A percentile compares a stretch with the other conserved stretches of the same genome.
Conservation (phyloP, 768 basidiomycete species). For the Hypholoma sublateritium region DNA sequence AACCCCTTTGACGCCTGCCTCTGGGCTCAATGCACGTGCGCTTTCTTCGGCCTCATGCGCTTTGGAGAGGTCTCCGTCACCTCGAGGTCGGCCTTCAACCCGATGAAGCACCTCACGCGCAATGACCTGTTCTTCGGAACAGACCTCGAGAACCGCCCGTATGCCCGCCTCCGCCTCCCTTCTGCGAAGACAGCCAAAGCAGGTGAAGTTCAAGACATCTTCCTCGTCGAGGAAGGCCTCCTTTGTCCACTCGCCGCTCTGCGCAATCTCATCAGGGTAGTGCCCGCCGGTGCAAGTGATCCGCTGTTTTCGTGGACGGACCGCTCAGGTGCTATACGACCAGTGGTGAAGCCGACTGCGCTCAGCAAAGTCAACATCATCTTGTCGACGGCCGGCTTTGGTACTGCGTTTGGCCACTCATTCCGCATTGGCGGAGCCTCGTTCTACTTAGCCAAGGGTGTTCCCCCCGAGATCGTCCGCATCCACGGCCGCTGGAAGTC, state of each 20-base stretch:
- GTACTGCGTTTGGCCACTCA: slow-evolving; percentile 37
- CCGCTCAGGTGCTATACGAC: slow-evolving; percentile 19
- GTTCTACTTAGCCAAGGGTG: slow-evolving; percentile 28
- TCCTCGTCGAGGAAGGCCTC: slow-evolving; percentile 17
- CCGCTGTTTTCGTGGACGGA: slow-evolving; percentile 39
- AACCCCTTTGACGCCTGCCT: slow-evolving; percentile 39
- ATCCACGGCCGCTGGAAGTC: slow-evolving; percentile 38
- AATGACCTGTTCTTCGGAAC: slow-evolving; percentile 14
- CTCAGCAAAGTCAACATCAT: slow-evolving; percentile 30
- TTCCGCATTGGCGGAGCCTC: slow-evolving; percentile 44
- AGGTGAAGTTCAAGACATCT: slow-evolving; percentile 31
- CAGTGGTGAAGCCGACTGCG: slow-evolving; percentile 27
- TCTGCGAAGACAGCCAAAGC: slow-evolving; percentile 34
- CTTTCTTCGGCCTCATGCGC: slow-evolving; percentile 40
- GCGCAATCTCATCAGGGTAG: slow-evolving; percentile 24
- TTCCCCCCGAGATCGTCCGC: slow-evolving; percentile 33
- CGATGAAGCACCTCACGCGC: slow-evolving; percentile 22
- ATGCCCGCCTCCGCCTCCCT: slow-evolving; percentile 30
- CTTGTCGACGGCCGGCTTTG: slow-evolving; percentile 23
- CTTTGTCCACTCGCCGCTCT: slow-evolving; percentile 32
- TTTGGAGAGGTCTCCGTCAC: slow-evolving; percentile 36
- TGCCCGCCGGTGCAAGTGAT: slow-evolving; percentile 23
- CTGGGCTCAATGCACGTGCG: slow-evolving; percentile 34
- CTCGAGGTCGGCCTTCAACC: slow-evolving; percentile 18
- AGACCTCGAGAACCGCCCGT: slow-evolving; percentile 26